A percentile compares a stretch with the other conserved stretches of the same genome.
These are phyloP conservation scores for Saussurea involucrata DNA, from an alignment of 129 eudicot genomes.

Conservation along the genomic window DNA sequence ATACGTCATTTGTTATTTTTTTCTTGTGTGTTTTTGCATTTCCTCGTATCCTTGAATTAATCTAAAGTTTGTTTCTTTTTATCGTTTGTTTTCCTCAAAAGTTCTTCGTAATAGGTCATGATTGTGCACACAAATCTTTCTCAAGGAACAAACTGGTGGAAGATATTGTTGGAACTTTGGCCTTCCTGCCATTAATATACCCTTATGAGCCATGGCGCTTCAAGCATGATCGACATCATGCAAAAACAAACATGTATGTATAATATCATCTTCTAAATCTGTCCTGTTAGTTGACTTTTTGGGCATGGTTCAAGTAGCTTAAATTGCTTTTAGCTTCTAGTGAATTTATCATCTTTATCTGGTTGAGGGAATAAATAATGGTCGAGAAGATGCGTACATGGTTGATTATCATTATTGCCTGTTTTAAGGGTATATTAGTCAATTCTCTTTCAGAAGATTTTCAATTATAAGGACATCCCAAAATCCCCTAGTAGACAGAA, in stretches of 20 bases:
- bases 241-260: slow-evolving; percentile 91
- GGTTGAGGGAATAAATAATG: not conserved
- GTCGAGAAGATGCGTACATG: not conserved
- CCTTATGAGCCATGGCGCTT: slow-evolving; percentile 99
- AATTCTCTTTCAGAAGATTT: not conserved
- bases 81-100: slow-evolving; percentile 31
- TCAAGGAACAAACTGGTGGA: slow-evolving; percentile 88
- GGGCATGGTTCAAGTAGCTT: slow-evolving; percentile 1
- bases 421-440: not conserved
- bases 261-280: not conserved
- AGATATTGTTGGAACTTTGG: slow-evolving; percentile 94
- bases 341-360: not conserved
- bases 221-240: slow-evolving; percentile 95
- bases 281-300: not conserved
- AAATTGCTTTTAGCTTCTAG: not conserved
- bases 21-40: not conserved
- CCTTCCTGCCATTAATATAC: slow-evolving; percentile 84
- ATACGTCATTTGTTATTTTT: not conserved
- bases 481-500: not conserved
- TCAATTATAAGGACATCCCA: not conserved
- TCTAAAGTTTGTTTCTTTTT: slow-evolving; percentile 9
- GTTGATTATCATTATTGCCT: not conserved
- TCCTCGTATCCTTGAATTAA: not conserved
- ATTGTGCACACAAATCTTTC: slow-evolving; percentile 98
- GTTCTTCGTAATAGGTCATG: slow-evolving; percentile 99